These are phyloP conservation scores for Haplosporangium sp. DNA, from an alignment of 371 early-diverging fungal genomes.

Conservation along the genomic window DNA sequence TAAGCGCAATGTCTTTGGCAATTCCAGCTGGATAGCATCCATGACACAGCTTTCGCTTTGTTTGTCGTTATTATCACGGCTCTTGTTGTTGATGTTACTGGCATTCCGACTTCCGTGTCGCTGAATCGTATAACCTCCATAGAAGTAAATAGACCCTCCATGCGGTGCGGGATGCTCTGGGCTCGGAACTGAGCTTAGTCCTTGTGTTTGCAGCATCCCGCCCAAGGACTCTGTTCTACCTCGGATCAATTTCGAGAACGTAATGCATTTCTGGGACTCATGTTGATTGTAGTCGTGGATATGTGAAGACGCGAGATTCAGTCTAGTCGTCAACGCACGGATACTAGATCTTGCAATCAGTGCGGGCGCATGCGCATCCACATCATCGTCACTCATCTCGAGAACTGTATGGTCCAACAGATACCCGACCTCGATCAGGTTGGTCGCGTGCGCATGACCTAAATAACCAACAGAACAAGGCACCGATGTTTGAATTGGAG, in stretches of 20 bases:
- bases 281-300: too few relatives aligned
- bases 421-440: conserved; percentile 48
- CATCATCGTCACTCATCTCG: conserved; percentile 9
- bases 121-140: conserved; percentile 38
- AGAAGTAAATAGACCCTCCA: conserved; percentile 25
- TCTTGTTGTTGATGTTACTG: too few relatives aligned
- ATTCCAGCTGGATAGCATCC: conserved; percentile 50
- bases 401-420: conserved; percentile 17
- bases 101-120: conserved; percentile 23
- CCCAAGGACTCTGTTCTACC: conserved; percentile 32
- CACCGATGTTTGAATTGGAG: neutral
- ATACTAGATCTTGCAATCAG: conserved; percentile 25
- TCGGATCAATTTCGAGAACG: conserved; percentile 24
- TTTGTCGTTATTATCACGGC: neutral
- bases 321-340: conserved; percentile 18
- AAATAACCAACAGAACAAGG: neutral
- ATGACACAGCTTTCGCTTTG: neutral
- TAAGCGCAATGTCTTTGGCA: conserved; percentile 32
- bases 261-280: neutral
- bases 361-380: neutral
- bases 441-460: conserved; percentile 46
- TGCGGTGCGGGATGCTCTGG: conserved; percentile 19
- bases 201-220: conserved; percentile 39
- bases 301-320: neutral
- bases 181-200: conserved; percentile 29